These are phyloP conservation scores for Heimioporus sp. DNA, from an alignment of 768 basidiomycete species.

Conservation along the genomic window DNA sequence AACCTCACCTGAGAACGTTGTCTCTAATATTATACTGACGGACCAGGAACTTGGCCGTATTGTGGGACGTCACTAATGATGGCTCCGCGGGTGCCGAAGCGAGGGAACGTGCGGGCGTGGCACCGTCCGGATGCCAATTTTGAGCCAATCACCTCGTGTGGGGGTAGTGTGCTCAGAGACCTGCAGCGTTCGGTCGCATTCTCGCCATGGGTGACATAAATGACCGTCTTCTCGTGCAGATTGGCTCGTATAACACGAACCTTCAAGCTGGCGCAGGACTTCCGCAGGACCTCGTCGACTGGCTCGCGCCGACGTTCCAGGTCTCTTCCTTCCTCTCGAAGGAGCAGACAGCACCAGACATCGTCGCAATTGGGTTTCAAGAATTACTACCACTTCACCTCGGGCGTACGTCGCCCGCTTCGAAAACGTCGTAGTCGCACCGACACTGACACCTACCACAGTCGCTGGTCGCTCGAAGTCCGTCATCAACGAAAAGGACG, in stretches of 20 bases:
- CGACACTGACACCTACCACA: constrained; percentile 29
- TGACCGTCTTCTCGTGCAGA: constrained; percentile 59
- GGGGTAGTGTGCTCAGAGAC: too few species aligned
- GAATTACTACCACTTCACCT: constrained; percentile 90
- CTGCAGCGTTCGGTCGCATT: too few species aligned
- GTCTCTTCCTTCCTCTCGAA: constrained; percentile 71
- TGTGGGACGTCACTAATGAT: too few species aligned
- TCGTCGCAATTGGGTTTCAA: constrained; percentile 91
- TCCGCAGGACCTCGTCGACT: constrained; percentile 87
- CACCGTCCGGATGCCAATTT: too few species aligned
- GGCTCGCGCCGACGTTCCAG: constrained; percentile 82
- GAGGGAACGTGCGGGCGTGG: too few species aligned
- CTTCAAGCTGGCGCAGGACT: constrained; percentile 72
- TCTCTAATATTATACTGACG: too few species aligned
- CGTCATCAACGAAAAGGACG: constrained; percentile 66
- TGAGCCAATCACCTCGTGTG: too few species aligned
- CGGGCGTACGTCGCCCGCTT: constrained; percentile 57
- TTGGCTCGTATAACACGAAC: constrained; percentile 91
- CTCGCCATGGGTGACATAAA: constrained; percentile 16
- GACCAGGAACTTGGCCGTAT: too few species aligned
- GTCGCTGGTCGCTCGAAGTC: constrained; percentile 75
- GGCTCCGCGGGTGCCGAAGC: too few species aligned
- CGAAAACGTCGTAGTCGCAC: not conserved
- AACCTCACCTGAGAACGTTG: too few species aligned
- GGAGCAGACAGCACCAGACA: constrained; percentile 68